Conservation (phyloP, 2,329 filamentous ascomycete species). For the Fusarium kyushuense region DNA sequence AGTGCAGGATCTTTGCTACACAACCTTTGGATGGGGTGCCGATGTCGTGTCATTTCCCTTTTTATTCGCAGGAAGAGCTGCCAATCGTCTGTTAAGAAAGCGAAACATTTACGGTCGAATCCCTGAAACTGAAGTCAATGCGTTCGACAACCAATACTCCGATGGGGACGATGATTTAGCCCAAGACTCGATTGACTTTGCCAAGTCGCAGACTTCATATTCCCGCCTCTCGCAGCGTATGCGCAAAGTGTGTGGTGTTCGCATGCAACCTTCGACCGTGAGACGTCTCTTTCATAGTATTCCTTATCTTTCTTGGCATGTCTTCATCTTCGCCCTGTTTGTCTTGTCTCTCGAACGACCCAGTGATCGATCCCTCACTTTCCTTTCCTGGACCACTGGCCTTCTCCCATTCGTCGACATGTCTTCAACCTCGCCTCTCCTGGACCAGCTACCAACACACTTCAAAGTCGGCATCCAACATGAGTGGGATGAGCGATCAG, state of each 20-base stretch:
- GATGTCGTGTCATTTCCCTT: constrained; percentile 50
- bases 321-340: constrained; percentile 42
- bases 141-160: constrained; percentile 2
- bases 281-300: constrained; percentile 22
- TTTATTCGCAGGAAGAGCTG: constrained; percentile 17
- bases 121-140: constrained; percentile 20
- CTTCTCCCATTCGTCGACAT: constrained; percentile 53
- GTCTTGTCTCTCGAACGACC: constrained; percentile 46
- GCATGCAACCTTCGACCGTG: constrained; percentile 11
- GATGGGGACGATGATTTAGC: constrained; percentile 22
- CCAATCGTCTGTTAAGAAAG: constrained; percentile 23
- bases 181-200: constrained; percentile 3
- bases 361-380: constrained; percentile 49
- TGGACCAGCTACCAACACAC: constrained; percentile 44
- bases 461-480: constrained; percentile 47
- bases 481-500: constrained; percentile 46
- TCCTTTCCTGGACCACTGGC: constrained; percentile 53
- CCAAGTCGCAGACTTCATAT: constrained; percentile 12
- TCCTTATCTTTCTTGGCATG: constrained; percentile 41
- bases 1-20: constrained; percentile 46
- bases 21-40: constrained; percentile 45
- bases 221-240: constrained; percentile 7
- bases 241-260: constrained; percentile 11
- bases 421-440: constrained; percentile 48
- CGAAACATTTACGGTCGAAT: constrained; percentile 22